Conservation (phyloP, 2,329 filamentous ascomycete species). For the Colletotrichum echinochloae region DNA sequence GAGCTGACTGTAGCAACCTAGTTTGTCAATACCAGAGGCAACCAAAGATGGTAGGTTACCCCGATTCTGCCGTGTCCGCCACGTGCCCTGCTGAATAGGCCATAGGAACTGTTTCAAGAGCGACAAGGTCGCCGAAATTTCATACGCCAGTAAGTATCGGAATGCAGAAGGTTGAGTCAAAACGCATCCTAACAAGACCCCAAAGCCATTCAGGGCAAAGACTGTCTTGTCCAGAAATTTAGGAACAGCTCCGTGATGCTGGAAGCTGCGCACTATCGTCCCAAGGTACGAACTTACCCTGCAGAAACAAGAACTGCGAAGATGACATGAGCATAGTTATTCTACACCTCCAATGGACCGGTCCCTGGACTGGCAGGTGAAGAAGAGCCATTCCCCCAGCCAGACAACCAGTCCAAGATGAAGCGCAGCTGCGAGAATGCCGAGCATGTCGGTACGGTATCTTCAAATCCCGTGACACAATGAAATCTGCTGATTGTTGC, state of each 20-base stretch:
- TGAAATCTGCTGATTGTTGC: background rate
- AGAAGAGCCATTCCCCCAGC: slow-evolving; percentile 80
- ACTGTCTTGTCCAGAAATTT: slow-evolving; percentile 93
- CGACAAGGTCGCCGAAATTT: slow-evolving; percentile 88
- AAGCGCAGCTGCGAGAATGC: slow-evolving; percentile 89
- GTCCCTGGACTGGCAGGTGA: slow-evolving; percentile 69
- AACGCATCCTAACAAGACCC: slow-evolving; percentile 45
- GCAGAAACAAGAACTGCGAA: background rate
- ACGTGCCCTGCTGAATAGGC: background rate
- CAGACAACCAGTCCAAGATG: slow-evolving; percentile 89
- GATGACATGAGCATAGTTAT: slow-evolving; percentile 55
- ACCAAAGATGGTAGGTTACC: slow-evolving; percentile 73
- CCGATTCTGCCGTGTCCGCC: too few relatives aligned
- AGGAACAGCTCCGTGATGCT: slow-evolving; percentile 97
- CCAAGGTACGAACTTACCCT: slow-evolving; percentile 69
- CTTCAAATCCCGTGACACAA: slow-evolving; percentile 39
- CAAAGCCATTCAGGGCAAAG: slow-evolving; percentile 88
- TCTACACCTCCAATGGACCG: slow-evolving; percentile 62
- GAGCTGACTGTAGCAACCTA: slow-evolving; percentile 51
- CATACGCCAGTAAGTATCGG: slow-evolving; percentile 84
- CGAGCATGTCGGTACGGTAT: slow-evolving; percentile 77
- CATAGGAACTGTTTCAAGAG: slow-evolving; percentile 82
- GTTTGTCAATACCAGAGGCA: slow-evolving; percentile 79
- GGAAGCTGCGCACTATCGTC: slow-evolving; percentile 83
- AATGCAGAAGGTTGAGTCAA: rapidly evolving